phyloP scores from a whole-genome alignment of 2,329 filamentous ascomycete species.

The Cladorrhinum sp. region DNA sequence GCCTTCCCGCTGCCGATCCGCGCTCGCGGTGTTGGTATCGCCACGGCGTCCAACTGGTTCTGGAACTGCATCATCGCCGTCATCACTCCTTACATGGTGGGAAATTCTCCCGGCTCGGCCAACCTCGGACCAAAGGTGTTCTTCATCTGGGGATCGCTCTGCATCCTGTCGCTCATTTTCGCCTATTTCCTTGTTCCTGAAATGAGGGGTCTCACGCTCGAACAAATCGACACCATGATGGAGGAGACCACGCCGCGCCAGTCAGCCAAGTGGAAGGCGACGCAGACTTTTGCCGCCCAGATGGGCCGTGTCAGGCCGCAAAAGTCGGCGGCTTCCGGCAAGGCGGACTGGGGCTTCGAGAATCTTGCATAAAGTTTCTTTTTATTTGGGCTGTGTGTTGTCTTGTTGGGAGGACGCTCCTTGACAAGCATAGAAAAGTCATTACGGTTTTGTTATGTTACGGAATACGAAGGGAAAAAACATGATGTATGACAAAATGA shows the following conservation, averaged over 20 bases:
- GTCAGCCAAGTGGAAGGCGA: conserved; percentile 26
- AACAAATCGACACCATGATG: conserved; percentile 33
- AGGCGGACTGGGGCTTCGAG: background rate
- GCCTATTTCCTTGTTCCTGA: conserved; percentile 32
- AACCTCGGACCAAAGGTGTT: conserved; percentile 38
- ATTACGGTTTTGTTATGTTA: background rate
- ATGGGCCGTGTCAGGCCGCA: conserved; percentile 22
- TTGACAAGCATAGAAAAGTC: no score
- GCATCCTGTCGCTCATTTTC: conserved; percentile 25
- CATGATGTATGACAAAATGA: background rate
- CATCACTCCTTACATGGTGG: conserved; percentile 72
- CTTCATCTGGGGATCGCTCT: conserved; percentile 32
- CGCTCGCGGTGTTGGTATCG: conserved; percentile 61
- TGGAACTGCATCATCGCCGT: conserved; percentile 74
- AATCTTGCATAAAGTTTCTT: background rate
- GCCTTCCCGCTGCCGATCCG: conserved; percentile 74
- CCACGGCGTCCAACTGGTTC: conserved; percentile 62
- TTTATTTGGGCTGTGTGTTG: no score
- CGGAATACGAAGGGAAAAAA: background rate
- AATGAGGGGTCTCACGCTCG: conserved; percentile 32
- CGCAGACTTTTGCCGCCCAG: conserved; percentile 28
- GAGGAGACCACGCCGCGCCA: conserved; percentile 27
- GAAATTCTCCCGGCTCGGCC: conserved; percentile 44
- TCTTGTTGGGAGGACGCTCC: no score
- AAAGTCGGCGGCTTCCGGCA: background rate